Evolutionary conservation across 371 early-diverging fungal genomes (phyloP), one percentile per base, ranked within the genome.

Genomic region (Syncephalastrum sp.): DNA sequence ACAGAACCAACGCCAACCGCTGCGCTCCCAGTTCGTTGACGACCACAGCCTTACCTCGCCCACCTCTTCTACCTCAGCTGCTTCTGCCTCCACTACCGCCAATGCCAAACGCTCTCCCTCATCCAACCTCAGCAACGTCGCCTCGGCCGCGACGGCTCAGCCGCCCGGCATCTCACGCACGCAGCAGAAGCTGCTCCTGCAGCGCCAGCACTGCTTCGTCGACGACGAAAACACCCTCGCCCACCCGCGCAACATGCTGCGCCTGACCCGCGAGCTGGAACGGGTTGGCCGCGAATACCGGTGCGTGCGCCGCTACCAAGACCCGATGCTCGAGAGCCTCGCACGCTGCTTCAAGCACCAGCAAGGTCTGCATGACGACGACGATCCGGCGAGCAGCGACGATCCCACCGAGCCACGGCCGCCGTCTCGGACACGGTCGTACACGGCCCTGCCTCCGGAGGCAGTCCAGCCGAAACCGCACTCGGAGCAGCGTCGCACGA

Each of bases 131-230:
- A 57, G 64, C 27, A 64, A 64, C 25, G 64, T 58, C 46, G 64
- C 64, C 10, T 53, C 64, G 7, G 64, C 64, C 17, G 61, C 64
- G 4, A 62, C 60, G 3, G 62, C 64, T 8, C 62, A 66, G 24
- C 53, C 63, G 0, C 55, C 63, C 13, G 64, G 64, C 10, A 54
- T 79, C 8, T 69, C 83, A n/a, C 63, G 83, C 50, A 81, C 81
- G 13, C 82, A 82, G 47, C 80, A 81, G 55, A 80, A 83, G 54
- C 55, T 80, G 0, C 54, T 78, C 56, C 53, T 80, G 14, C 79
- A 82, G 47, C 67, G 75, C 48, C 81, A 81, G 47, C 79, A 78
- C 49, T 67, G 70, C 24, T 51, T 70, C n/a, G 68, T 69, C 15
- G 75, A 79, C 49, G 81, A 82, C 53, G 81, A 77, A 46, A 72